Evolutionary conservation across 2,329 filamentous ascomycete species (phyloP), one percentile per base, ranked within the genome.

Genomic region (Botrytis sinoallii): DNA sequence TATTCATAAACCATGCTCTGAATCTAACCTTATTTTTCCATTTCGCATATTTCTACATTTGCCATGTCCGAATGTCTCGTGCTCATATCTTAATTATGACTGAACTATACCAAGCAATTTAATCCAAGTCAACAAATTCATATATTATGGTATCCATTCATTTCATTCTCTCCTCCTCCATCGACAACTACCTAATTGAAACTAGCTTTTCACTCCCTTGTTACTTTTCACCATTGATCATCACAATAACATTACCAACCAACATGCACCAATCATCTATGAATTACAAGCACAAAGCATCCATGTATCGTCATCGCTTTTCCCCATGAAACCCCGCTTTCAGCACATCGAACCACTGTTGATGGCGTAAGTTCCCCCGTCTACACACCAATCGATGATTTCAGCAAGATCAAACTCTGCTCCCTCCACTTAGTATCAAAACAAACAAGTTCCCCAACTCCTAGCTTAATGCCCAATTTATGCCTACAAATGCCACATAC

Each of bases 391-490:
- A 29, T 25, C 44, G 48, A 59, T 38, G 10, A 20, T 5, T n/a
- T 10, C 20, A 68, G 5, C 4, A 42, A 10, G n/a, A 57, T 44
- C 18, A 18, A 57, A 10, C n/a, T 57, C n/a, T 32, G 48, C 14
- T 42, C 25, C 14, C 66, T 32, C 55, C 48, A 44, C n/a, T 52
- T 38, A 57, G 66, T 42, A 57, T 32, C 66, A 57, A 42, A 68
- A 25, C 48, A 57, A 42, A 42, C 48, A 57, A 69, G 18, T 42
- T 69, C n/a, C 66, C 48, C 48, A 69, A 69, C 66, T 69, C 66
- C 66, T 42, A 57, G 66, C 66, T 69, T 42, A 69, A 69, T 69
- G 48, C 66, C 66, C 35, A 57, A 57, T 55, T 68, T 57, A 69
- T 69, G 35, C 38, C 35, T 40, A 64, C 65, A 12, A 29, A 57